Evolutionary conservation across 2,329 filamentous ascomycete species (phyloP).

Genomic region (Colletotrichum siamense): DNA sequence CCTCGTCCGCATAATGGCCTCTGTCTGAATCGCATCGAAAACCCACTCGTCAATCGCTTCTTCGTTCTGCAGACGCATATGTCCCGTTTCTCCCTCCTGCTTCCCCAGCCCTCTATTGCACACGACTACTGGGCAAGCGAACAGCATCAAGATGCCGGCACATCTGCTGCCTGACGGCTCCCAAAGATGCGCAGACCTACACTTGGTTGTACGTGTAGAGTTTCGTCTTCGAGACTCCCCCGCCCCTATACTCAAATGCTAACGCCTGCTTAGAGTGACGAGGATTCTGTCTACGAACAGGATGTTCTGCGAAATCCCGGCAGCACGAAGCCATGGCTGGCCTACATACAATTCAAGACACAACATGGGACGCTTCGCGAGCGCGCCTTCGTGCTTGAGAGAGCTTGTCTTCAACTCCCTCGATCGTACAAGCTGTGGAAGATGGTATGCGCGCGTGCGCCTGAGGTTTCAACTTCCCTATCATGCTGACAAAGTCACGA

Average conservation of each 20-base stretch:
- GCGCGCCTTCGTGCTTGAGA: slow-evolving; percentile 86
- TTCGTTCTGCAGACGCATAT: neutral
- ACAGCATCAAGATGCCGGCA: slow-evolving; percentile 16
- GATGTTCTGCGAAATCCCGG: slow-evolving; percentile 87
- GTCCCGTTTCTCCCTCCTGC: neutral
- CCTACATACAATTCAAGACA: slow-evolving; percentile 90
- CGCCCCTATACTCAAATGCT: slow-evolving; percentile 23
- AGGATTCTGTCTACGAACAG: slow-evolving; percentile 96
- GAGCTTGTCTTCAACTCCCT: slow-evolving; percentile 87
- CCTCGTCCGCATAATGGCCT: neutral
- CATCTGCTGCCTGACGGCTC: slow-evolving; percentile 33
- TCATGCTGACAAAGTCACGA: neutral
- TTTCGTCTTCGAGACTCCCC: neutral
- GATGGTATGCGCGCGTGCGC: slow-evolving; percentile 60
- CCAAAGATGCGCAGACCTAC: slow-evolving; percentile 51
- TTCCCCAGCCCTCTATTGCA: neutral
- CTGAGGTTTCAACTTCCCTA: neutral
- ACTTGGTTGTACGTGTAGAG: slow-evolving; percentile 49
- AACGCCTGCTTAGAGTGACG: slow-evolving; percentile 66
- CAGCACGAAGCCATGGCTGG: slow-evolving; percentile 92
- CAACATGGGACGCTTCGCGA: slow-evolving; percentile 86
- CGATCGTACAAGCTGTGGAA: slow-evolving; percentile 99
- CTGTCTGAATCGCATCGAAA: neutral
- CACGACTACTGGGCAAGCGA: neutral
- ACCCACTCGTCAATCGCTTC: neutral